Evolutionary conservation across 306 rosid genomes (phyloP).

Genomic region (Glycyrrhiza uralensis): DNA sequence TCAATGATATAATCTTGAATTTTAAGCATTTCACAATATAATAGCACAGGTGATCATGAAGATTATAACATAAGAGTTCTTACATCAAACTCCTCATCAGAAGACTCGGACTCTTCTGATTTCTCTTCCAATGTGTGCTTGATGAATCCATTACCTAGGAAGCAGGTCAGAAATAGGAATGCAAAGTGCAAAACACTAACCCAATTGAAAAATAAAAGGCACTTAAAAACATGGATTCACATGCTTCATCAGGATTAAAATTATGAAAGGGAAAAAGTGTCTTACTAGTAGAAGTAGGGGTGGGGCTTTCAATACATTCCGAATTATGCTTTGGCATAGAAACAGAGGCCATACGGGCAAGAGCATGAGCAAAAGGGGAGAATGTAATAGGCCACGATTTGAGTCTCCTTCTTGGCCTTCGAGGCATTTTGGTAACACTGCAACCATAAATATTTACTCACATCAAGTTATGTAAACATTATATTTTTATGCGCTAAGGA

Average conservation of each 20-base stretch:
- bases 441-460: background rate
- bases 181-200: background rate
- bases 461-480: background rate
- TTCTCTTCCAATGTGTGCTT: slow-evolving; percentile 25
- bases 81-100: slow-evolving; percentile 67
- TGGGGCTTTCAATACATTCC: slow-evolving; percentile 20
- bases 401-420: slow-evolving; percentile 37
- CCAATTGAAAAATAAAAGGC: too few relatives aligned
- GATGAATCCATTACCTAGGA: slow-evolving; percentile 36
- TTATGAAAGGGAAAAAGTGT: background rate
- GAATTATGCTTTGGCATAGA: slow-evolving; percentile 18
- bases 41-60: background rate
- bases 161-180: background rate
- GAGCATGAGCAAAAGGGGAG: slow-evolving; percentile 59
- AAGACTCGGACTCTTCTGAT: slow-evolving; percentile 41
- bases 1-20: background rate
- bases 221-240: background rate
- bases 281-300: slow-evolving; percentile 26
- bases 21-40: background rate
- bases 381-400: slow-evolving; percentile 55
- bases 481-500: background rate
- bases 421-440: slow-evolving; percentile 39
- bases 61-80: slow-evolving; percentile 10
- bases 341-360: slow-evolving; percentile 36
- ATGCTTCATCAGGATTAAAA: background rate